Evolutionary conservation across 192 early-diverging fungal genomes (phyloP), one percentile per base, ranked within the genome.

Genomic region (Podochytrium sp.): DNA sequence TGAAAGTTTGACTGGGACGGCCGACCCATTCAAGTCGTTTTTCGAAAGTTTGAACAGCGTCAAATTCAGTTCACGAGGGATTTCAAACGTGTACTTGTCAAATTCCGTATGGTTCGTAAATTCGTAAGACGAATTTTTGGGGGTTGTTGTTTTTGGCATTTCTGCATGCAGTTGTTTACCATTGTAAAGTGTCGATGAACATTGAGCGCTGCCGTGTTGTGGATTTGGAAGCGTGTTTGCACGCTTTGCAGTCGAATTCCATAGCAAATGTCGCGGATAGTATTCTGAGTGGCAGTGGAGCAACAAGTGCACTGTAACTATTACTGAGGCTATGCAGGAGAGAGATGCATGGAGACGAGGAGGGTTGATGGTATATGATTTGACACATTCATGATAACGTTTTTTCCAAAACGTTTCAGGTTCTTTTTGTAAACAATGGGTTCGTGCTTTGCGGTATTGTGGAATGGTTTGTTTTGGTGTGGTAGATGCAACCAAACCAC

Each of bases 81-180:
- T 76, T 14, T 10, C 27, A 1, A 51, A 55, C 39, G 40, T 43
- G 2, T 59, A 7, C 56, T 5, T 53, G 7, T 25, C 10, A 32
- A 70, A 41, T 50, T 1, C 35, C 23, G 10, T 33, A n/a, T 4
- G 27, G 18, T 50, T 50, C 6, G n/a, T n/a, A n/a, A n/a, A n/a
- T 43, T 29, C 50, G 49, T 50, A 18, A 14, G 18, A 30, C 23
- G 25, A 52, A 56, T 66, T 66, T 66, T 25, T 29, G 18, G 25
- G n/a, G n/a, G n/a, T n/a, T n/a, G n/a, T n/a, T n/a, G n/a, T n/a
- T n/a, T n/a, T n/a, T n/a, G n/a, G n/a, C n/a, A n/a, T n/a, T n/a
- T n/a, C n/a, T n/a, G n/a, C n/a, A n/a, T n/a, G n/a, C n/a, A 71
- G 71, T 20, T 18, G 78, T 38, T 63, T 51, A 20, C 6, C 16